A percentile compares a stretch with the other conserved stretches of the same genome.
These are phyloP conservation scores for Fistulinella prunicolor DNA, from an alignment of 768 basidiomycete genomes.

Conservation along the genomic window DNA sequence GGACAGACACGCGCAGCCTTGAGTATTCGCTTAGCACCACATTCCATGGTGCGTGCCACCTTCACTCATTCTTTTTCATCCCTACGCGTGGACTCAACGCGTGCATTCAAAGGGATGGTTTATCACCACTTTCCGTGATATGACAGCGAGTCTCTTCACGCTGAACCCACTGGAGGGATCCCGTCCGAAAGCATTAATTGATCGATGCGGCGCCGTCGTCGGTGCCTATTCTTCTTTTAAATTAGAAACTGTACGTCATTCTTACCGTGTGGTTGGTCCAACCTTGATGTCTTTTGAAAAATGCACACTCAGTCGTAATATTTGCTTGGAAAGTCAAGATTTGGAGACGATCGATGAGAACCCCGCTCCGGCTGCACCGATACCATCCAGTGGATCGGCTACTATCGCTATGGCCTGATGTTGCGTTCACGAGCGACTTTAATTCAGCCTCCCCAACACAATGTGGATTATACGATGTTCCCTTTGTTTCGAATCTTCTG, in stretches of 20 bases:
- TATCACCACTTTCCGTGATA: slow-evolving; percentile 89
- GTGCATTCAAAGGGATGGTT: slow-evolving; percentile 62
- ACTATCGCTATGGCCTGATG: slow-evolving; percentile 74
- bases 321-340: slow-evolving; percentile 82
- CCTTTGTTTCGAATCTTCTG: slow-evolving; percentile 76
- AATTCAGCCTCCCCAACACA: slow-evolving; percentile 89
- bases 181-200: slow-evolving; percentile 94
- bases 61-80: too few species aligned
- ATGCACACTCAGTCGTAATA: slow-evolving; percentile 96
- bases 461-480: slow-evolving; percentile 86
- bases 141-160: slow-evolving; percentile 89
- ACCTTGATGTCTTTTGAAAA: slow-evolving; percentile 38
- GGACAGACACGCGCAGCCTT: slow-evolving; percentile 93
- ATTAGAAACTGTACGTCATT: slow-evolving; percentile 63
- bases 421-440: slow-evolving; percentile 87
- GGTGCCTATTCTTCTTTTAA: slow-evolving; percentile 86
- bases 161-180: slow-evolving; percentile 90
- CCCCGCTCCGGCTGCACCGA: slow-evolving; percentile 36
- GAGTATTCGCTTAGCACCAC: slow-evolving; percentile 86
- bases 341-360: slow-evolving; percentile 44
- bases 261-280: not conserved
- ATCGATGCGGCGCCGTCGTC: slow-evolving; percentile 84
- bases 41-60: slow-evolving; percentile 67
- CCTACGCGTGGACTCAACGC: not conserved
- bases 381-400: slow-evolving; percentile 46